Base-by-base conservation (phyloP, 106 monocot genomes). In the Narthecium ossifragum region DNA sequence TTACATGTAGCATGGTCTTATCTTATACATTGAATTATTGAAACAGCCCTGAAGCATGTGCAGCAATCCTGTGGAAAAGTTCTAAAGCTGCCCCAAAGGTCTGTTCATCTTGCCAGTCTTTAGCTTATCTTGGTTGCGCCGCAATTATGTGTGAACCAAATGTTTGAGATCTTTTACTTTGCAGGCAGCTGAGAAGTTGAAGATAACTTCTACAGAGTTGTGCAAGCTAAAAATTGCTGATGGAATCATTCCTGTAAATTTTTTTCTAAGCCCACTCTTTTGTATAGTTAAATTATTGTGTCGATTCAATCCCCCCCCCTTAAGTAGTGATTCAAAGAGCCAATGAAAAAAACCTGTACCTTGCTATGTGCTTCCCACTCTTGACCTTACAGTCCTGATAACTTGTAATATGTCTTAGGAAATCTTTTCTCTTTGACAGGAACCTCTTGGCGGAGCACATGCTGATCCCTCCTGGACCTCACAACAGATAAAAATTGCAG, bases 11-110 rank as follows among this genome's bases (percentile, higher is more conserved):
- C n/a, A n/a, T n/a, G n/a, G n/a, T n/a, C n/a, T n/a, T n/a, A n/a
- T n/a, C n/a, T 4, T 18, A 43, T 43, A 18, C 11, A 1, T 43
- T 43, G 43, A 7, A 17, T 43, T 43, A 43, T 43, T 43, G 18
- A 43, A 43, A 43, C 72, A 93, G 88, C 65, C 93, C 93, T n/a
- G 93, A 88, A 80, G 93, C 93, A 56, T 93, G 93, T 77, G 88
- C 85, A 33, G 88, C 85, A 41, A 93, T 88, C 33, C 57, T 93
- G 62, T 88, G 79, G 88, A 93, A 88, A 53, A 34, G 74, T 63
- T 70, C 93, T 36, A 59, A 79, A 75, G 85, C 75, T 37, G 85
- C 88, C 67, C 88, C 88, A 2, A 93, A 79, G 79, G 88, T 93
- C n/a, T 49, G 21, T 22, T 30, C 5, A 28, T 67, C 41, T 66